Conservation (phyloP, 805 yeast genomes). For the Metschnikowia shivogae region DNA sequence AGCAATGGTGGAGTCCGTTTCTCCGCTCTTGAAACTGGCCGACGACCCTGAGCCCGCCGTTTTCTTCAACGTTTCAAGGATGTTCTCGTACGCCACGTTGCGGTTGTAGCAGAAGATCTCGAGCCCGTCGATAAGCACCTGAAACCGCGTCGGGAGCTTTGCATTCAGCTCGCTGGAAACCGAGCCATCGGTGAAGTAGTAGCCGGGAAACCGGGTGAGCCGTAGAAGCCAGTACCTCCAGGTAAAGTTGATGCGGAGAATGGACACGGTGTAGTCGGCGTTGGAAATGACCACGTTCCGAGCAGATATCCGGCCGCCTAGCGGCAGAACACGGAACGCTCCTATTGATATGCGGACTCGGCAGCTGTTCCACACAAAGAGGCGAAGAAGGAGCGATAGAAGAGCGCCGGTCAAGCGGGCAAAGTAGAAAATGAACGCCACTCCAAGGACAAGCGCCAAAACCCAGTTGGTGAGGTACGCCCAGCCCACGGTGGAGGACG, state of each 20-base stretch:
- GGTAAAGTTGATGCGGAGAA: conserved; percentile 68
- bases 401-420: conserved; percentile 64
- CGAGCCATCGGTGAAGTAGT: conserved; percentile 19
- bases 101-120: conserved; percentile 84
- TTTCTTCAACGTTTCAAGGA: conserved; percentile 39
- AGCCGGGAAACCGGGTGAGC: conserved; percentile 37
- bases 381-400: conserved; percentile 47
- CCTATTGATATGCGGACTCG: conserved; percentile 62
- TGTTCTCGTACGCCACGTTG: conserved; percentile 67
- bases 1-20: conserved; percentile 1
- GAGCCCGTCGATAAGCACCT: conserved; percentile 64
- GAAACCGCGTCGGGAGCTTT: conserved; percentile 52
- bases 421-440: conserved; percentile 70
- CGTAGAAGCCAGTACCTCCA: conserved; percentile 86
- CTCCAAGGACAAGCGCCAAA: conserved; percentile 54
- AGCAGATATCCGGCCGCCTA: conserved; percentile 80
- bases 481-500: conserved; percentile 33
- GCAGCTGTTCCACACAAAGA: conserved; percentile 60
- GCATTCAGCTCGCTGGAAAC: conserved; percentile 32
- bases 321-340: conserved; percentile 67
- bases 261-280: conserved; percentile 65
- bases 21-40: conserved; percentile 7
- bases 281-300: conserved; percentile 72
- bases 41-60: background rate
- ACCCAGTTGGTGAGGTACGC: conserved; percentile 85